Percentiles rank a stretch among this genome's conserved stretches.
phyloP scores from a whole-genome alignment of 2,329 filamentous ascomycete genomes.

The Penicillium sp. region DNA sequence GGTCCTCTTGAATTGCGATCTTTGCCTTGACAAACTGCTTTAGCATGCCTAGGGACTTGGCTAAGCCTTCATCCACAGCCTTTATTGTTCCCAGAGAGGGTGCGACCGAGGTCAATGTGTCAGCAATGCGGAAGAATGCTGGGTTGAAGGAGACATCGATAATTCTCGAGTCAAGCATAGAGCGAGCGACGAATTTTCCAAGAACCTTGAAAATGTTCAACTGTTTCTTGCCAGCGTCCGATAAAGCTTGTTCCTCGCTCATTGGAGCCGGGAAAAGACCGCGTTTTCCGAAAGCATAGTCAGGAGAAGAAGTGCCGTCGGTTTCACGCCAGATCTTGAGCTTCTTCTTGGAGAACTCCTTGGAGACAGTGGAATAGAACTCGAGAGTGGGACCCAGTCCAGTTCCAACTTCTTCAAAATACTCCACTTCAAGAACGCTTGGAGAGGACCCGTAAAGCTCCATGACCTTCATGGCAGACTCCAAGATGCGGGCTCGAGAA shows the following conservation, averaged over 20 bases:
- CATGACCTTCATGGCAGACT: slow-evolving; percentile 98
- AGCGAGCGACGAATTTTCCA: slow-evolving; percentile 94
- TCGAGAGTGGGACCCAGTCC: slow-evolving; percentile 93
- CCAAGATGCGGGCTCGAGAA: slow-evolving; percentile 87
- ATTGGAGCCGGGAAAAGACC: slow-evolving; percentile 92
- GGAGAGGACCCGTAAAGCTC: slow-evolving; percentile 96
- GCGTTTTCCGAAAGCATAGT: slow-evolving; percentile 80
- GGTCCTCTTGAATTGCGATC: slow-evolving; percentile 75
- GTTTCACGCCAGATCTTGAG: slow-evolving; percentile 95
- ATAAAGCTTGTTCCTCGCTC: slow-evolving; percentile 70
- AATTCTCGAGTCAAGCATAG: slow-evolving; percentile 97
- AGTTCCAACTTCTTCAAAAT: slow-evolving; percentile 97
- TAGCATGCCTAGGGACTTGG: slow-evolving; percentile 79
- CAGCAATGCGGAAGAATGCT: slow-evolving; percentile 93
- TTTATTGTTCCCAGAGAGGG: slow-evolving; percentile 89
- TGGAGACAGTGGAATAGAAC: slow-evolving; percentile 96
- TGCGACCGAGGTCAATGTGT: slow-evolving; percentile 65
- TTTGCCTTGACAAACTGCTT: slow-evolving; percentile 85
- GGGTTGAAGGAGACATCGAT: slow-evolving; percentile 98
- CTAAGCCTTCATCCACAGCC: slow-evolving; percentile 81
- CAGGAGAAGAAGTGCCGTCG: slow-evolving; percentile 67
- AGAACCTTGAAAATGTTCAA: slow-evolving; percentile 88
- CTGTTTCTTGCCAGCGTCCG: slow-evolving; percentile 81
- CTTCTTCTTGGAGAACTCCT: slow-evolving; percentile 96
- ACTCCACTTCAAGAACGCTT: slow-evolving; percentile 94